Conservation (phyloP, 805 yeast genomes). For the Yamadazyma ubonensis region DNA sequence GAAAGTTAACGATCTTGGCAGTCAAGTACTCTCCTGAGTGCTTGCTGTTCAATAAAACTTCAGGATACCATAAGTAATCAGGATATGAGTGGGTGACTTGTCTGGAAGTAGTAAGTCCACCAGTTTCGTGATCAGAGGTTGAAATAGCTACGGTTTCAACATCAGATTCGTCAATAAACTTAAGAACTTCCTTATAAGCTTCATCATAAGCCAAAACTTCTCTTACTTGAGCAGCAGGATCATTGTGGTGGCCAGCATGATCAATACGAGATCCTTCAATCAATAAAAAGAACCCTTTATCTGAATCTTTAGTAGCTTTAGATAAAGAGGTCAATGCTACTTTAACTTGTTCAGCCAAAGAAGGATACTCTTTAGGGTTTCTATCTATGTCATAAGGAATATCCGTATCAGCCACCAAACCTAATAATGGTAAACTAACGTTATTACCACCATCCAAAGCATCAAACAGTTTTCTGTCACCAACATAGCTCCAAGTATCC, state of each 20-base stretch:
- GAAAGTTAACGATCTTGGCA: slow-evolving; percentile 36
- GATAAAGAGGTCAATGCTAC: slow-evolving; percentile 70
- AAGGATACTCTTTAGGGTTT: slow-evolving; percentile 58
- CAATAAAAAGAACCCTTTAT: slow-evolving; percentile 79
- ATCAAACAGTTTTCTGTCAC: slow-evolving; percentile 60
- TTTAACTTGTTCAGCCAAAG: slow-evolving; percentile 71
- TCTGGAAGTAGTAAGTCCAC: slow-evolving; percentile 81
- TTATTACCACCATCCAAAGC: slow-evolving; percentile 52
- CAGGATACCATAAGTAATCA: slow-evolving; percentile 82
- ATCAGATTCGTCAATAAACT: slow-evolving; percentile 64
- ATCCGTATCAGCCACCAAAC: slow-evolving; percentile 69
- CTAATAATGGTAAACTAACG: slow-evolving; percentile 71
- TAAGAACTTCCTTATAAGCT: slow-evolving; percentile 69
- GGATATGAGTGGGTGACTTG: slow-evolving; percentile 72
- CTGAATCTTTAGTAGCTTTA: slow-evolving; percentile 66
- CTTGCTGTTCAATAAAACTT: slow-evolving; percentile 60
- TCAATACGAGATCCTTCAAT: slow-evolving; percentile 92
- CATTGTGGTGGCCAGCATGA: slow-evolving; percentile 92
- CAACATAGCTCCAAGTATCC: slow-evolving; percentile 54
- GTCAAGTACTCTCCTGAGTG: slow-evolving; percentile 76
- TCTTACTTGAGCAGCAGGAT: slow-evolving; percentile 89
- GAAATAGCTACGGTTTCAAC: slow-evolving; percentile 76
- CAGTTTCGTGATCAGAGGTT: slow-evolving; percentile 94
- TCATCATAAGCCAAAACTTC: slow-evolving; percentile 86
- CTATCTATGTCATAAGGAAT: slow-evolving; percentile 86